These are phyloP conservation scores for Balakata baccata DNA, from an alignment of 345 rosid species.

Conservation along the genomic window DNA sequence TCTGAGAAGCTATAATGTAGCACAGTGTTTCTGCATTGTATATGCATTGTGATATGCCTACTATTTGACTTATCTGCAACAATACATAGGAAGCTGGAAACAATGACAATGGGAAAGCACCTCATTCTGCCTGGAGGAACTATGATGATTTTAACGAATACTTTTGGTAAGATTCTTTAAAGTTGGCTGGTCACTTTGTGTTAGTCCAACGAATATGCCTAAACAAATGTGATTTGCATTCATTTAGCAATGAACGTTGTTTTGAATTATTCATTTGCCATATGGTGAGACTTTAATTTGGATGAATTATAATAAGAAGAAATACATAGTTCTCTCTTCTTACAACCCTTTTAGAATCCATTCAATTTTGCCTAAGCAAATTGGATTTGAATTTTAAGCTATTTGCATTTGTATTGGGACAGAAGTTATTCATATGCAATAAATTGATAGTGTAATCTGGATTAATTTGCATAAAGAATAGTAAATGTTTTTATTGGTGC, in stretches of 20 bases:
- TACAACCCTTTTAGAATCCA: neutral
- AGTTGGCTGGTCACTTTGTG: neutral
- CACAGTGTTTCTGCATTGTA: neutral
- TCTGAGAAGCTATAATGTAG: neutral
- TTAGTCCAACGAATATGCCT: neutral
- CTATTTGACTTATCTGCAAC: constrained; percentile 11
- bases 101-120: constrained; percentile 85
- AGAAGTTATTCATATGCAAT: neutral
- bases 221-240: neutral
- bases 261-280: neutral
- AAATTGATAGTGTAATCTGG: neutral
- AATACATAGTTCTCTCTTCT: neutral
- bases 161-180: constrained; percentile 58
- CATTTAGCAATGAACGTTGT: neutral
- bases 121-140: constrained; percentile 99
- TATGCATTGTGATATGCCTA: neutral
- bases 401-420: neutral
- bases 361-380: neutral
- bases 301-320: neutral
- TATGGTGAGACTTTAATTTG: neutral
- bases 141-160: constrained; percentile 96
- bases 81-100: constrained; percentile 76
- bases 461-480: neutral
- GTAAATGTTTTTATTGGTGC: neutral
- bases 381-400: neutral